Evolutionary conservation across 2,329 filamentous ascomycete species (phyloP), one percentile per base, ranked within the genome.

Genomic region (Thielaviopsis populi): DNA sequence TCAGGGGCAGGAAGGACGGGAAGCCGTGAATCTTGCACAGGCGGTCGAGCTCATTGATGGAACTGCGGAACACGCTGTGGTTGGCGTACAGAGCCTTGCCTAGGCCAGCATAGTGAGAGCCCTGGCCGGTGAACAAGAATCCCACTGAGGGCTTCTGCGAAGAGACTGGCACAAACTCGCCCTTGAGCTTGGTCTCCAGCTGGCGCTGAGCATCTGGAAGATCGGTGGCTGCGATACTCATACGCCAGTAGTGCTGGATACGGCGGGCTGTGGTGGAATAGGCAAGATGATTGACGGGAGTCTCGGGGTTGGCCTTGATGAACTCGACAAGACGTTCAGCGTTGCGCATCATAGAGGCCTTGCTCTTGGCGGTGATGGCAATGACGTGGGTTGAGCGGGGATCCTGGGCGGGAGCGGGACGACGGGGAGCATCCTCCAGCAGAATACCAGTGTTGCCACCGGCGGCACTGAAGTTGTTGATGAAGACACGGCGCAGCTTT

Each of bases 391-490:
- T 75, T n/a, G 73, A 74, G 22, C 85, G 79, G 7, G 80, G 75
- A 67, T 87, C 83, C 2, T 68, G 65, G 11, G 67, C 69, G 11
- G 83, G 82, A 30, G 79, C 73, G 8, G 70, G 69, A 2, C 77
- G 74, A 4, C 76, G 70, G 61, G 82, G 82, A 0, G 76, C 81
- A 67, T 88, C 85, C 69, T 88, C 83, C 1, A 89, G 69, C 6
- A 89, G 72, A 27, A 88, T 71, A 17, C 83, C 82, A 1, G 85
- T 87, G 72, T 89, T 89, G 41, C 86, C 86, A 68, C 86, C 86
- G 62, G 86, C 84, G 6, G 86, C 86, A 67, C 81, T 82, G 70
- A 87, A 88, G 74, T 87, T 87, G 75, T 89, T 89, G 67, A 87
- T 72, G 65, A 82, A 81, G 8, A 80, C 74, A 4, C 75, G 73